Evolutionary conservation across 192 early-diverging fungal species (phyloP).

Genomic region (Chytriomyces sp.): DNA sequence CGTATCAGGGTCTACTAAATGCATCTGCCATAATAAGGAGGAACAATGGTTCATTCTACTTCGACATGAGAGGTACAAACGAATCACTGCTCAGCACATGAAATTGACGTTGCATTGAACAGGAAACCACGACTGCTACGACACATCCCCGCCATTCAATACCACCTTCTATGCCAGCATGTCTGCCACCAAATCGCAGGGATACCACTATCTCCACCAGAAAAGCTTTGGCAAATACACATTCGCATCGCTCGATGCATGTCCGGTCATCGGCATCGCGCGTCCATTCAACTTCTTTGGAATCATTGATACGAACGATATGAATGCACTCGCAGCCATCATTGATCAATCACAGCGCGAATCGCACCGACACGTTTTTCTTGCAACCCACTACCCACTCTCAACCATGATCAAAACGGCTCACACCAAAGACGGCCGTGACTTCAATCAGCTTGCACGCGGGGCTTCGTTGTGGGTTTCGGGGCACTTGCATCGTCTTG

Average conservation of each 20-base stretch:
- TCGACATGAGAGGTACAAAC: constrained; percentile 70
- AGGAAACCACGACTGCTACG: constrained; percentile 92
- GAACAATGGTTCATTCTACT: constrained; percentile 69
- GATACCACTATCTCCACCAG: constrained; percentile 29
- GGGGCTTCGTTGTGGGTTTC: constrained; percentile 79
- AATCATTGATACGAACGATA: constrained; percentile 71
- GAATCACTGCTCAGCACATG: not conserved
- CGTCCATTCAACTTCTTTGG: constrained; percentile 93
- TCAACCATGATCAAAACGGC: constrained; percentile 77
- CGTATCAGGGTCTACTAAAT: constrained; percentile 69
- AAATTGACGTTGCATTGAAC: not conserved
- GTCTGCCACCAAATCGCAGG: not conserved
- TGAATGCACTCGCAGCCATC: constrained; percentile 71
- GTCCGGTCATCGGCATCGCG: constrained; percentile 59
- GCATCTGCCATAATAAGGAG: constrained; percentile 51
- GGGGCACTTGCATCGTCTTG: constrained; percentile 85
- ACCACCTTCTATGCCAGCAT: not conserved
- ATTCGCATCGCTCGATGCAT: constrained; percentile 77
- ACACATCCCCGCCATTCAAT: constrained; percentile 33
- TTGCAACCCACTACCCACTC: constrained; percentile 78
- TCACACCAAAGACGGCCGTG: constrained; percentile 58
- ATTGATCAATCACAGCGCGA: constrained; percentile 47
- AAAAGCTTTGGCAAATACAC: constrained; percentile 77
- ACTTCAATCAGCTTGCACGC: constrained; percentile 63
- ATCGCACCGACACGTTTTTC: constrained; percentile 66